Evolutionary conservation across 2,329 filamentous ascomycete species (phyloP), one percentile per base, ranked within the genome.

Genomic region (Exutisphaerella laricina): DNA sequence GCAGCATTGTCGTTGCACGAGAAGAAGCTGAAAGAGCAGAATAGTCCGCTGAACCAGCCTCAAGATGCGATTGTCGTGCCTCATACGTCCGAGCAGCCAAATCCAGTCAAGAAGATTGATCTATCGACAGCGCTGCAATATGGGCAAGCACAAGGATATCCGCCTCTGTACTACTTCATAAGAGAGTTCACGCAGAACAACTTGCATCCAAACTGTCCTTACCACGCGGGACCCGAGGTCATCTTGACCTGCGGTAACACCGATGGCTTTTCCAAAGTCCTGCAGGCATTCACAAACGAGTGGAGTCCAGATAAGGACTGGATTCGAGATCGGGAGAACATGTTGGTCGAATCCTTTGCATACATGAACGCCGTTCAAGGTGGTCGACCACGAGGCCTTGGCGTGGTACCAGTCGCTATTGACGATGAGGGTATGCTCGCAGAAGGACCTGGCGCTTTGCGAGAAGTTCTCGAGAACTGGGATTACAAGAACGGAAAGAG

Each of bases 121-220:
- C 68, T 95, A 21, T 75, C 79, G 39, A 84, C 85, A 0, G 88
- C 88, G 3, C 72, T 96, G 39, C 89, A 96, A 67, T 96, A 96
- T 69, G 87, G 87, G 47, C 78, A 77, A n/a, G 82, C 85, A 2
- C 75, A 84, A 48, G 89, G 89, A 34, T 90, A 94, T 56, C 85
- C 85, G 1, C 80, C 88, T 0, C 72, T 96, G 17, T 78, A 80
- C 48, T 78, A 78, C 32, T 95, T 89, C 67, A 66, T 96, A 43
- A 80, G 85, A 48, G 78, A 89, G 60, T 94, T 95, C 65, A 74
- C 81, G 4, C 77, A 80, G 45, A 74, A 89, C 42, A 75, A 85
- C 55, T 70, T 95, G 39, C 87, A 95, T 62, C 88, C 87, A 2
- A 82, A 84, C 55, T 77, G 89, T 5, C 87, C 88, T 4, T 95